These are phyloP conservation scores for Achlya hypogyna DNA, from an alignment of 352 stramenopile genomes.

Conservation along the genomic window DNA sequence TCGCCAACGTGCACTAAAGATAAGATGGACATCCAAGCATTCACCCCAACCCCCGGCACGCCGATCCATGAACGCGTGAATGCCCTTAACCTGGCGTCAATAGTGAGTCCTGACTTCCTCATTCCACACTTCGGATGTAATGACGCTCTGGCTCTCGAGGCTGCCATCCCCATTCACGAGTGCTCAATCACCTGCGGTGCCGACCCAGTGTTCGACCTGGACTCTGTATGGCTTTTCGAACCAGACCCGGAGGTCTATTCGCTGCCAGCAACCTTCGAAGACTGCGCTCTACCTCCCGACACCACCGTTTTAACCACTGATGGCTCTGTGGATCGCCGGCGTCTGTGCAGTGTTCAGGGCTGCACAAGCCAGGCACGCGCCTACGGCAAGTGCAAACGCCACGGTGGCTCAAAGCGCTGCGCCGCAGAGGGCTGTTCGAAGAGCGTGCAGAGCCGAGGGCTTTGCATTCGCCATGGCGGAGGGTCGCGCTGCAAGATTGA, in stretches of 20 bases:
- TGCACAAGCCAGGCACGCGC: conserved; percentile 73
- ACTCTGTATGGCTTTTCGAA: background rate
- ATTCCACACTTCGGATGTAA: background rate
- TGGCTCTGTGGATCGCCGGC: conserved; percentile 48
- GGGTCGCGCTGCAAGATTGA: conserved; percentile 67
- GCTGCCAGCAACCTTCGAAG: too few relatives aligned
- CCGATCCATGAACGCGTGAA: conserved; percentile 6
- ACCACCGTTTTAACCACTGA: too few relatives aligned
- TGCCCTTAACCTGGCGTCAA: background rate
- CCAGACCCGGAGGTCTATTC: too few relatives aligned
- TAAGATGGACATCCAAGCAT: too few relatives aligned
- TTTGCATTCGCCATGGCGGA: conserved; percentile 62
- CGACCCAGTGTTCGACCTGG: too few relatives aligned
- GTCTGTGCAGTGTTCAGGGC: conserved; percentile 60
- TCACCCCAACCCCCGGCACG: too few relatives aligned
- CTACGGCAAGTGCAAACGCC: conserved; percentile 78
- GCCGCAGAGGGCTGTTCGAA: conserved; percentile 62
- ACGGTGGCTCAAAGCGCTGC: conserved; percentile 76
- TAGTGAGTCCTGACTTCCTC: background rate
- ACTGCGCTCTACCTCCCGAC: too few relatives aligned
- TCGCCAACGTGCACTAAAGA: background rate
- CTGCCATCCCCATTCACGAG: background rate
- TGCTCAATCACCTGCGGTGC: background rate
- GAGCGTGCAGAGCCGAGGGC: conserved; percentile 61
- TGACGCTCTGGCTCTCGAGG: background rate